Percentiles rank a stretch among this genome's conserved stretches.
Conservation (phyloP, 2,329 filamentous ascomycete species). For the Colletotrichum gloeosporioides region DNA sequence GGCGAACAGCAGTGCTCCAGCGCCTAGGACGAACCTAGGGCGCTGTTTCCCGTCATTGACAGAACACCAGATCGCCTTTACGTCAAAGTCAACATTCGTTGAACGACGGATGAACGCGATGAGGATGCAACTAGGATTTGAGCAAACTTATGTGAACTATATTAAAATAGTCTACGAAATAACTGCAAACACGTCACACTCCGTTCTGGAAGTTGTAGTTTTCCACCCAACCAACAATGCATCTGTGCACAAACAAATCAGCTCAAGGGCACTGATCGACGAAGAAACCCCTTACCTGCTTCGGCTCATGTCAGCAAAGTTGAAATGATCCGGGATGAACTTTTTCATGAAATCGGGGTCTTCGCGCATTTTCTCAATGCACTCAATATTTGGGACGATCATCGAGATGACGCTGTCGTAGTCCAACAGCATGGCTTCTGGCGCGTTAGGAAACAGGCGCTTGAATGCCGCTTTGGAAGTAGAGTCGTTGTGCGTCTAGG, state of each 20-base stretch:
- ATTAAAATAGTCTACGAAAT: not conserved
- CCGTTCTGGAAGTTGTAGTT: not conserved
- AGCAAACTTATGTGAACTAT: not conserved
- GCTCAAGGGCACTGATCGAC: not conserved
- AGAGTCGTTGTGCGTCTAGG: not conserved
- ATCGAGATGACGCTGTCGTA: not conserved
- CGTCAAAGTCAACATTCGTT: fast-evolving
- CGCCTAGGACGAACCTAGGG: not conserved
- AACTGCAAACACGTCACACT: not conserved
- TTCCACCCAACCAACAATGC: not conserved
- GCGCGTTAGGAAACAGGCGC: not conserved
- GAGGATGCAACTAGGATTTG: fast-evolving
- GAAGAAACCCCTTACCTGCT: not conserved
- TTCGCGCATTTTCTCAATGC: slow-evolving; percentile 3
- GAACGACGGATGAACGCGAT: not conserved
- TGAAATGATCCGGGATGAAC: slow-evolving; percentile 5
- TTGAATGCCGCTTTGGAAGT: not conserved
- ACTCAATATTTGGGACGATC: not conserved
- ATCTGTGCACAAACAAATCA: not conserved
- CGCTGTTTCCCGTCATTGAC: not conserved
- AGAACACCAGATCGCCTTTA: not conserved
- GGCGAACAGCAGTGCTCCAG: not conserved
- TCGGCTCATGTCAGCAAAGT: slow-evolving; percentile 3
- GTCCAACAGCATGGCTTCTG: not conserved
- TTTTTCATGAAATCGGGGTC: not conserved